Conservation (phyloP, 1,284 basidiomycete species). For the Pseudozyma hubeiensis region DNA sequence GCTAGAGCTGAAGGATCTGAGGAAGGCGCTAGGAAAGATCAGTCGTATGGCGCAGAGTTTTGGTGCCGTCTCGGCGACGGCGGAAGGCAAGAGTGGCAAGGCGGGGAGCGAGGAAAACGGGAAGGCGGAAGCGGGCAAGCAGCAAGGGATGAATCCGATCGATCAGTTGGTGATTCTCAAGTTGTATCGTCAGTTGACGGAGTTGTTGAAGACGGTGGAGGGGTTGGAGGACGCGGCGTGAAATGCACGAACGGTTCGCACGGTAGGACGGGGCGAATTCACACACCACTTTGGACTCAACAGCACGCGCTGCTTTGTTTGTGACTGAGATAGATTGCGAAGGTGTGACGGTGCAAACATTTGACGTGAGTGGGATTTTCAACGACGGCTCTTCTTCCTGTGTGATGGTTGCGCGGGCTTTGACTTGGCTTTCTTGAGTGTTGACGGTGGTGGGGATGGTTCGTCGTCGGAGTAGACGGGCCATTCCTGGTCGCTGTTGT, state of each 20-base stretch:
- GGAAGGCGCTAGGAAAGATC: constrained; percentile 61
- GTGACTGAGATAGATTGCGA: not conserved
- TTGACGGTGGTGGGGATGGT: constrained; percentile 9
- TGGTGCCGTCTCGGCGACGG: not conserved
- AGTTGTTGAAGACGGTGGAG: constrained; percentile 62
- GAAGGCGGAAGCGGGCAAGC: not conserved
- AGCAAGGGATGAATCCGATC: constrained; percentile 54
- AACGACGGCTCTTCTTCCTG: constrained; percentile 26
- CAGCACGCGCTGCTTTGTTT: no score
- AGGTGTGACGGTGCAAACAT: not conserved
- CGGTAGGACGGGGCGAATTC: no score
- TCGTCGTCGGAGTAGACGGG: constrained; percentile 35
- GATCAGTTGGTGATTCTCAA: constrained; percentile 66
- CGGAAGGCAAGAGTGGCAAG: not conserved
- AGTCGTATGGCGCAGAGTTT: constrained; percentile 46
- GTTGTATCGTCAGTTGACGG: constrained; percentile 59
- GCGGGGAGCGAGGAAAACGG: not conserved
- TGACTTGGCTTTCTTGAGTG: not conserved
- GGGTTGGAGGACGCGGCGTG: constrained; percentile 49
- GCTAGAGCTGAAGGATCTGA: constrained; percentile 63
- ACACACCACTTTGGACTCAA: no score
- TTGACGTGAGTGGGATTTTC: not conserved
- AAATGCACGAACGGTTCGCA: not conserved
- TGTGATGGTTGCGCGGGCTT: constrained; percentile 1
- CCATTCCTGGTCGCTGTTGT: constrained; percentile 39